A percentile compares a stretch with the other conserved stretches of the same genome.
These are phyloP conservation scores for Pseudogymnoascus sp. DNA, from an alignment of 2,329 filamentous ascomycete species.

Conservation along the genomic window DNA sequence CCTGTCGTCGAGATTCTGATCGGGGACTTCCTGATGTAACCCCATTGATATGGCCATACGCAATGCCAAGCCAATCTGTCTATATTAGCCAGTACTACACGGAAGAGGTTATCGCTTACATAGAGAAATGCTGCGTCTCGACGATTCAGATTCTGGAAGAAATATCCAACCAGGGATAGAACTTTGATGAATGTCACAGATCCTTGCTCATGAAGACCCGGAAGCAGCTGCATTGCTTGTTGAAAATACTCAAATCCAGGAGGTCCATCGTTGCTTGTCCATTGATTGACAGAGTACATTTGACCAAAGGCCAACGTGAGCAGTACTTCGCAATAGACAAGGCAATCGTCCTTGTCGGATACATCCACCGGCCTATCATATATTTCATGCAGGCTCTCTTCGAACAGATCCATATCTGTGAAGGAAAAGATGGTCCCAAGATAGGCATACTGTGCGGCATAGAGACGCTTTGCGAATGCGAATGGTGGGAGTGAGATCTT, in stretches of 20 bases:
- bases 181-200: constrained; percentile 50
- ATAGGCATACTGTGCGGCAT: constrained; percentile 47
- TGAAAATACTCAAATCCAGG: constrained; percentile 51
- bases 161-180: constrained; percentile 48
- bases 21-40: constrained; percentile 46
- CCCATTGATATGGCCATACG: constrained; percentile 52
- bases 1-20: constrained; percentile 33
- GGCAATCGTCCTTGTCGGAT: constrained; percentile 40
- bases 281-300: constrained; percentile 52
- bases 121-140: constrained; percentile 50
- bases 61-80: constrained; percentile 43
- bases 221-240: constrained; percentile 44
- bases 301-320: constrained; percentile 49
- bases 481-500: constrained; percentile 37
- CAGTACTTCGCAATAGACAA: constrained; percentile 45
- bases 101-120: constrained; percentile 21
- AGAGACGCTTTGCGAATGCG: constrained; percentile 44
- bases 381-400: constrained; percentile 37
- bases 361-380: constrained; percentile 39
- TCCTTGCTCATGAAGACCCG: constrained; percentile 49
- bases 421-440: constrained; percentile 53
- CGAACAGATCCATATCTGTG: constrained; percentile 41
- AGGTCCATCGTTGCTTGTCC: constrained; percentile 44
- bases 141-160: constrained; percentile 51
- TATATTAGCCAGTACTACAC: constrained; percentile 10